A percentile compares a stretch with the other conserved stretches of the same genome.
Evolutionary conservation across 2,329 filamentous ascomycete species (phyloP).

Genomic region (Colletotrichum zoysiae): DNA sequence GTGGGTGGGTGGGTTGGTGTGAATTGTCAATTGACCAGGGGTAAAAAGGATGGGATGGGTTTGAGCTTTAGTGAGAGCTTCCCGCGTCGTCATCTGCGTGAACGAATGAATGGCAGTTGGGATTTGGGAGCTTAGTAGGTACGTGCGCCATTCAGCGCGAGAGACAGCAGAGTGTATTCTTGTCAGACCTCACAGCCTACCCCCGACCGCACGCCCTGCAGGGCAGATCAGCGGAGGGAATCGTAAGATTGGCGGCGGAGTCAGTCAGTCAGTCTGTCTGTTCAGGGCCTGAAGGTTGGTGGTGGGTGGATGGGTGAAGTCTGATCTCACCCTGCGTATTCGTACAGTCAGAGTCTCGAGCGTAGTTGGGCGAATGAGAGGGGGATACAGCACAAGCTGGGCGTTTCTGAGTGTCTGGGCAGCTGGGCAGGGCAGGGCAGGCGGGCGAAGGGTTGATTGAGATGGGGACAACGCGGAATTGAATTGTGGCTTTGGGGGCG

Average conservation of each 20-base stretch:
- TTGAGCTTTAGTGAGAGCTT: background rate
- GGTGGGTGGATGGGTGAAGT: background rate
- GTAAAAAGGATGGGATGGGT: slow-evolving; percentile 17
- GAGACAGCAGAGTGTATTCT: background rate
- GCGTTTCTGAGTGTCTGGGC: slow-evolving; percentile 22
- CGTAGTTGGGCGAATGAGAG: slow-evolving; percentile 18
- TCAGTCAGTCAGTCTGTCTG: background rate
- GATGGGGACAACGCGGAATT: slow-evolving; percentile 32
- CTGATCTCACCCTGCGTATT: slow-evolving; percentile 15
- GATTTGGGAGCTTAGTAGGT: background rate
- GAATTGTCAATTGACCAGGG: slow-evolving; percentile 17
- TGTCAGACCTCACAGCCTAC: background rate
- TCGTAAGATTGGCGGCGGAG: slow-evolving; percentile 8
- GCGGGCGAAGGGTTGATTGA: slow-evolving; percentile 5
- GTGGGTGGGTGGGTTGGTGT: slow-evolving; percentile 15
- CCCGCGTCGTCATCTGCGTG: background rate
- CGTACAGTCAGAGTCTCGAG: slow-evolving; percentile 16
- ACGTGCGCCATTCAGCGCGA: background rate
- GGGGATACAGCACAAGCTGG: slow-evolving; percentile 13
- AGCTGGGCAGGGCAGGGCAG: slow-evolving; percentile 2
- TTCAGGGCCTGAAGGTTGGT: background rate
- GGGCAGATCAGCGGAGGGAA: slow-evolving; percentile 11
- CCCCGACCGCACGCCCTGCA: slow-evolving; percentile 15
- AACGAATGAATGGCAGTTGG: background rate
- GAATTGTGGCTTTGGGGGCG: slow-evolving; percentile 33